Base-by-base conservation (phyloP, 805 yeast species). In the Priceomyces haplophilus region DNA sequence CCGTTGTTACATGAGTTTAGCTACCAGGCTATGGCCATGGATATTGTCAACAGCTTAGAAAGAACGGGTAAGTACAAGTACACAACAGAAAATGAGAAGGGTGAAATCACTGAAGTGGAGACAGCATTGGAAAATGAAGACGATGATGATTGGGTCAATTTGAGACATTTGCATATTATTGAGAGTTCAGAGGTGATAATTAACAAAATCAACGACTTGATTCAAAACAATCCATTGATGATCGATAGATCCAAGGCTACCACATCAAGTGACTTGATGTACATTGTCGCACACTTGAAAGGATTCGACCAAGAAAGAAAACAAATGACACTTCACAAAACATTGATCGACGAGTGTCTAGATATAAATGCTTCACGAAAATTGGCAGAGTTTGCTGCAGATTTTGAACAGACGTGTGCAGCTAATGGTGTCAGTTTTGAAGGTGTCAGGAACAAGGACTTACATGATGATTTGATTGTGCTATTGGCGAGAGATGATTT, bases 11-110 rank as follows among this genome's bases (percentile, higher is more conserved):
- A 93, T 61, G 96, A 88, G 59, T 88, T 90, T 62, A 79, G 84
- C 18, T 93, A 90, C 62, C 95, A 91, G 64, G 90, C 97, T 3
- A 82, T 90, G 86, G 85, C 90, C 15, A 83, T 84, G 67, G 99
- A 91, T 61, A 64, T 84, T 20, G 73, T 75, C 1, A 67, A 65
- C 23, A 56, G 64, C 34, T 62, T 71, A 48, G 76, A 52, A 66
- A 64, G 61, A 61, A 68, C 41, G 67, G 68, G 70, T 21, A 50
- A 50, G 12, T 83, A 78, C 58, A 66, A 57, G 24, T 86, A 82
- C 55, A 58, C 66, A 35, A 73, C 78, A 6, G 85, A 78, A 53
- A 79, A 69, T 56, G 88, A 79, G 58, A 56, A 41, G 40, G 75
- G 74, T 7, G 69, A 69, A 31, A 38, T 53, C 2, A 51, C 49